Conservation (phyloP, 192 early-diverging fungal species). For the Coemansia sp. region DNA sequence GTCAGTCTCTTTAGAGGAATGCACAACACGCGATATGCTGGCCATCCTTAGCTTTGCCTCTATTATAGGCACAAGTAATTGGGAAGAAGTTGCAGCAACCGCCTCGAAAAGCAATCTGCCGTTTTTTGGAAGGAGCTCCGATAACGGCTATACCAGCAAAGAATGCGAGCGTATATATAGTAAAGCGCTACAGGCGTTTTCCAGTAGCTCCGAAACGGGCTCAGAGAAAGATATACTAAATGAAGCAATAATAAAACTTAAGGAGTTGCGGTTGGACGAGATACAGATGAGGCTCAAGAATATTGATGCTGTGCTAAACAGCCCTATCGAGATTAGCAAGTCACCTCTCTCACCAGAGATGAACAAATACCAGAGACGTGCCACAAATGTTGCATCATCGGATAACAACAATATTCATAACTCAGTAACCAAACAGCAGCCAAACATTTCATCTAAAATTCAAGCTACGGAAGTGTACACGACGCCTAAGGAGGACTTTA, state of each 20-base stretch:
- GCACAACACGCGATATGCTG: conserved; percentile 37
- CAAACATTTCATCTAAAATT: background rate
- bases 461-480: background rate
- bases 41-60: conserved; percentile 32
- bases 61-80: conserved; percentile 22
- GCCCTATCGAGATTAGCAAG: background rate
- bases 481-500: conserved; percentile 2
- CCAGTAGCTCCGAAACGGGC: background rate
- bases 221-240: conserved; percentile 6
- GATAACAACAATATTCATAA: background rate
- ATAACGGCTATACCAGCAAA: conserved; percentile 7
- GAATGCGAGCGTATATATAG: conserved; percentile 37
- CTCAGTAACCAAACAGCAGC: background rate
- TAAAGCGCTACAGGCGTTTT: conserved; percentile 3
- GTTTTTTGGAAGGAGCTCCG: background rate
- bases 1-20: background rate
- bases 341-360: background rate
- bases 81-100: conserved; percentile 19
- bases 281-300: conserved; percentile 23
- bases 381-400: background rate
- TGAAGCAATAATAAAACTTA: conserved; percentile 18
- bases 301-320: conserved; percentile 3
- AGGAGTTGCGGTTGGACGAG: conserved; percentile 29
- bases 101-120: conserved; percentile 1
- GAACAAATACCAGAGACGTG: background rate